A percentile compares a stretch with the other conserved stretches of the same genome.
These are phyloP conservation scores for Candolleomyces eurysporus DNA, from an alignment of 768 basidiomycete species.

Conservation along the genomic window DNA sequence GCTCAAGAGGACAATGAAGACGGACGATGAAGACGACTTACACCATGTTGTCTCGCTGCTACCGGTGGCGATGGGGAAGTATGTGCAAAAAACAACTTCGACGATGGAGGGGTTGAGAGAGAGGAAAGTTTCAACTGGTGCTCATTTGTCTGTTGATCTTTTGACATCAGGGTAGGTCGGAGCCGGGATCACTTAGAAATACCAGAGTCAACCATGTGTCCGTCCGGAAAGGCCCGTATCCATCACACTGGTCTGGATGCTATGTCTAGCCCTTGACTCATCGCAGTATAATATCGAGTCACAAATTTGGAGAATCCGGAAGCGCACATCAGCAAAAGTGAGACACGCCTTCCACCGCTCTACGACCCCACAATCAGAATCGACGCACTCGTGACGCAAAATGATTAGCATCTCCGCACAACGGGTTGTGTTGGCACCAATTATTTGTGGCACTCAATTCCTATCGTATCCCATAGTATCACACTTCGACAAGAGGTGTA, in stretches of 20 bases:
- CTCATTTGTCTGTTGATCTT: conserved; percentile 41
- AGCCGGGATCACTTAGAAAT: conserved; percentile 13
- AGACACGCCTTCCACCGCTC: too few relatives aligned
- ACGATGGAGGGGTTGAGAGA: conserved; percentile 33
- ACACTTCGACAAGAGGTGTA: too few relatives aligned
- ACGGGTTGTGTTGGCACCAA: too few relatives aligned
- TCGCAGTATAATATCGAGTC: too few relatives aligned
- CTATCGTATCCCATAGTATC: too few relatives aligned
- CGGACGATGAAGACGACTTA: conserved; percentile 41
- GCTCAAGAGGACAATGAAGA: conserved; percentile 20
- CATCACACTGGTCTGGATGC: background rate
- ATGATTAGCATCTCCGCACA: too few relatives aligned
- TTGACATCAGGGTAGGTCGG: conserved; percentile 35
- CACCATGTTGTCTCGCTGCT: conserved; percentile 74
- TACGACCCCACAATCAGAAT: too few relatives aligned
- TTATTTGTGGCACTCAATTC: too few relatives aligned
- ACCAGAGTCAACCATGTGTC: conserved; percentile 13
- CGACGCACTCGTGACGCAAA: too few relatives aligned
- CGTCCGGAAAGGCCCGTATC: conserved; percentile 1
- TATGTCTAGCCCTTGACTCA: too few relatives aligned
- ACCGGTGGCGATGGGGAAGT: conserved; percentile 24
- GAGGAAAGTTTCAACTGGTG: conserved; percentile 34
- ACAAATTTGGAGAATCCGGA: too few relatives aligned
- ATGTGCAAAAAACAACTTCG: conserved; percentile 23
- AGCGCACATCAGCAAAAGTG: too few relatives aligned